Evolutionary conservation across 306 rosid species (phyloP), one percentile per base, ranked within the genome.

Genomic region (Dryas drummondii): DNA sequence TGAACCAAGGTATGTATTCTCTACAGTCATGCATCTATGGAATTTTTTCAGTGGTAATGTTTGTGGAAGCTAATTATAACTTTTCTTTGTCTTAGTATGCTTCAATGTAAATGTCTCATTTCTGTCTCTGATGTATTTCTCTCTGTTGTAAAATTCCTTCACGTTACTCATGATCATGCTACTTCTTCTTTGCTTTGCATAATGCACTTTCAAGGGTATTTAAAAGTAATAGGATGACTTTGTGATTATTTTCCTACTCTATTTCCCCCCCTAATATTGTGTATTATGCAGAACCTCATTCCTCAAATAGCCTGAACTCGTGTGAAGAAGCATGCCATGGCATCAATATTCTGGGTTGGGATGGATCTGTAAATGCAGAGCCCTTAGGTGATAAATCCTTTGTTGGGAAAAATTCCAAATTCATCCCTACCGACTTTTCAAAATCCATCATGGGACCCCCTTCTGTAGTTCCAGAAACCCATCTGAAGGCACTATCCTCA

Each of bases 1-100:
- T 71, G 79, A 75, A 84, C 48, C 86, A 66, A 78, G 97, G 96
- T 92, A 77, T 63, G 22, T 62, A 55, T 80, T 16, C 53, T 63
- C 68, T 10, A 66, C 19, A 51, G 27, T 51, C 41, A 41, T 52
- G 26, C 0, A 16, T 13, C 3, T 41, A 50, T 41, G 63, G 7
- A 14, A 27, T 2, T 76, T 58, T 16, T 27, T n/a, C 17, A 4
- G 59, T 68, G 37, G 26, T 40, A 51, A 19, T 71, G 26, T 14
- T 56, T 32, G 37, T 66, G 44, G 64, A 14, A 52, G 55, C 74
- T 68, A n/a, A 40, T 32, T 74, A 1, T 32, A 32, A 46, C 3
- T 62, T 54, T 61, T 19, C 13, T 9, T 5, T 66, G 49, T 62
- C n/a, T 54, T 75, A 5, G 14, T 57, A 47, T 26, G 19, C 37